Evolutionary conservation across 1,284 basidiomycete genomes (phyloP).

Genomic region (Dichomitus squalens): DNA sequence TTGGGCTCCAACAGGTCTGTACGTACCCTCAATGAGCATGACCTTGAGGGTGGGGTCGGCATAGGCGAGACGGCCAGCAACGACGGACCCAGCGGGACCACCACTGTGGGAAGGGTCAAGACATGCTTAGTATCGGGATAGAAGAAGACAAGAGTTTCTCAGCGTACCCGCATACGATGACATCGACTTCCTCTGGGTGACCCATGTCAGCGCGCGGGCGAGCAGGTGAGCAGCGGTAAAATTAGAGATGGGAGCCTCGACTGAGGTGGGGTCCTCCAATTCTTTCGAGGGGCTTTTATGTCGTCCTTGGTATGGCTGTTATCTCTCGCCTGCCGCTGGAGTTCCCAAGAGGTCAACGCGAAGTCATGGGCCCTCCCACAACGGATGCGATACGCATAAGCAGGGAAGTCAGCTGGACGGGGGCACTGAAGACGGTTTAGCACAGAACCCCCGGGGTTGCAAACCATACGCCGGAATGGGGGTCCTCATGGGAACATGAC

Average conservation of each 20-base stretch:
- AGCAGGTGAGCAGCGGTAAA: conserved; percentile 24
- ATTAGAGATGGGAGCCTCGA: conserved; percentile 27
- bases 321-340: conserved; percentile 19
- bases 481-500: conserved; percentile 11
- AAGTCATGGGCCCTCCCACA: conserved; percentile 27
- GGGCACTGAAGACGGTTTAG: conserved; percentile 21
- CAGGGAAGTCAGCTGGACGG: conserved; percentile 21
- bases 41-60: conserved; percentile 74
- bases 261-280: conserved; percentile 19
- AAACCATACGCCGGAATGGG: conserved; percentile 14
- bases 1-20: not conserved
- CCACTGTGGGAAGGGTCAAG: conserved; percentile 52
- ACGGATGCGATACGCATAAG: conserved; percentile 14
- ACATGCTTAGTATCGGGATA: conserved; percentile 10
- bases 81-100: conserved; percentile 69
- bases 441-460: conserved; percentile 13
- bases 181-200: conserved; percentile 73
- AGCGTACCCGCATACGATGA: conserved; percentile 59
- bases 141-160: not conserved
- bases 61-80: conserved; percentile 69
- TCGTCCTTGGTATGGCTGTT: conserved; percentile 11
- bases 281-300: conserved; percentile 25
- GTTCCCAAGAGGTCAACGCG: conserved; percentile 24
- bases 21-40: conserved; percentile 71
- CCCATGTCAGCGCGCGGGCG: conserved; percentile 35